These are phyloP conservation scores for Elsinoe fawcettii DNA, from an alignment of 2,329 filamentous ascomycete genomes.

Conservation along the genomic window DNA sequence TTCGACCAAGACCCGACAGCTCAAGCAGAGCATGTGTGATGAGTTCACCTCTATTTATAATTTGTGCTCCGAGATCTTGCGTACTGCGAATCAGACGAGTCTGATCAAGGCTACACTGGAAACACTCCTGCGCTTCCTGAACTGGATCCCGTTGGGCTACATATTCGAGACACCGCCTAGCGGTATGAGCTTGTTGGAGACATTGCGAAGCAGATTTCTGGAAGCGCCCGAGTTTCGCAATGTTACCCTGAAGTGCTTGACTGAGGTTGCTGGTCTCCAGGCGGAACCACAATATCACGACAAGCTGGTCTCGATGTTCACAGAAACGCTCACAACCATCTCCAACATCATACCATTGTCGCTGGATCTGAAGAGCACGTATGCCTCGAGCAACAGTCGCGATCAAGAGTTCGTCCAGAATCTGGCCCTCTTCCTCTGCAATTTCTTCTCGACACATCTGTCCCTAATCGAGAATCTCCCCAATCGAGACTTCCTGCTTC, in stretches of 20 bases:
- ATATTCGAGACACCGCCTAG: constrained; percentile 83
- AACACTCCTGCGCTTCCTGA: constrained; percentile 90
- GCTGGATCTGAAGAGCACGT: constrained; percentile 84
- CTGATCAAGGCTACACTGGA: constrained; percentile 95
- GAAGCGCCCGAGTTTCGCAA: constrained; percentile 94
- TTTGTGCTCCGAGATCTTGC: constrained; percentile 90
- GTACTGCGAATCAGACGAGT: constrained; percentile 77
- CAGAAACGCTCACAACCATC: constrained; percentile 86
- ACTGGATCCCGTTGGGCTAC: constrained; percentile 97
- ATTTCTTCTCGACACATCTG: constrained; percentile 92
- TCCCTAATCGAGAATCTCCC: constrained; percentile 92
- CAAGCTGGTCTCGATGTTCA: constrained; percentile 97
- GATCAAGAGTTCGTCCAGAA: constrained; percentile 99
- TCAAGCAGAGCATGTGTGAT: constrained; percentile 97
- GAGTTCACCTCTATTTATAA: constrained; percentile 99
- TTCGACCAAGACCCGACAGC: constrained; percentile 88
- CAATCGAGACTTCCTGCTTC: constrained; percentile 87
- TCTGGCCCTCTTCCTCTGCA: constrained; percentile 87
- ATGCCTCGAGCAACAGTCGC: constrained; percentile 79
- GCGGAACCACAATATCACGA: constrained; percentile 85
- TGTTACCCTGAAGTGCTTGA: constrained; percentile 90
- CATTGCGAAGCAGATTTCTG: constrained; percentile 82
- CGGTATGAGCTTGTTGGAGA: constrained; percentile 69
- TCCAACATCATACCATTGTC: constrained; percentile 86
- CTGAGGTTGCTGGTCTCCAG: constrained; percentile 90